Conservation (phyloP, 2,329 filamentous ascomycete species). For the Lachnellula hyalina region DNA sequence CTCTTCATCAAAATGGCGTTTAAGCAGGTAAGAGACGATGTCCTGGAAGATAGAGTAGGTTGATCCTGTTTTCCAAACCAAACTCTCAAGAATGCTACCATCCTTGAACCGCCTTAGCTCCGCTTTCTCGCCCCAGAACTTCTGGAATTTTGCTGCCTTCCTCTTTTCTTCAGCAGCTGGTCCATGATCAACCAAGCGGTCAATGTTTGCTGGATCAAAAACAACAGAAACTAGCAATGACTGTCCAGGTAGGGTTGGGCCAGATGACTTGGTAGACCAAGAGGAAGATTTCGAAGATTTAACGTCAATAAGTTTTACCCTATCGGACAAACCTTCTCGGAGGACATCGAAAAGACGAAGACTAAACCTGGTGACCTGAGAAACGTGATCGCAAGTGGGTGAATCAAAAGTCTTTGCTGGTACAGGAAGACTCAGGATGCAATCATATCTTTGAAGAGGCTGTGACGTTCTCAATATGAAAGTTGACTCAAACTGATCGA, state of each 20-base stretch:
- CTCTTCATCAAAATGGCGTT: slow-evolving; percentile 60
- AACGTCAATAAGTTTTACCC: slow-evolving; percentile 64
- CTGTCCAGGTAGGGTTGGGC: slow-evolving; percentile 28
- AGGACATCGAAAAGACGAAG: slow-evolving; percentile 60
- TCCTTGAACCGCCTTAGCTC: slow-evolving; percentile 94
- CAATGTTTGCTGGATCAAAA: slow-evolving; percentile 66
- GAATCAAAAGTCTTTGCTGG: background rate
- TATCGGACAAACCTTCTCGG: slow-evolving; percentile 67
- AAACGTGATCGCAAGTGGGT: slow-evolving; percentile 25
- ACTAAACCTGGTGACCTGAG: slow-evolving; percentile 34
- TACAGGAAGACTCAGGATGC: slow-evolving; percentile 32
- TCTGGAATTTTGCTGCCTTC: slow-evolving; percentile 73
- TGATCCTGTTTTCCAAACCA: slow-evolving; percentile 72
- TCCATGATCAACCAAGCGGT: slow-evolving; percentile 79
- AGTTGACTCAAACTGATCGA: slow-evolving; percentile 76
- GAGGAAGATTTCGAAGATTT: slow-evolving; percentile 34
- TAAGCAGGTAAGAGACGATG: slow-evolving; percentile 67
- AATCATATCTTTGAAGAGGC: slow-evolving; percentile 51
- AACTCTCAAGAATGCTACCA: slow-evolving; percentile 85
- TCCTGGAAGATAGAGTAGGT: slow-evolving; percentile 67
- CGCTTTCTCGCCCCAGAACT: slow-evolving; percentile 92
- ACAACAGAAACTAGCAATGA: slow-evolving; percentile 60
- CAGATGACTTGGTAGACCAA: slow-evolving; percentile 44
- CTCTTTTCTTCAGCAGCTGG: slow-evolving; percentile 81
- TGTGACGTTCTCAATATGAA: slow-evolving; percentile 66